A percentile compares a stretch with the other conserved stretches of the same genome.
These are phyloP conservation scores for Alisma plantagoaquatica DNA, from an alignment of 106 monocot genomes.

Conservation along the genomic window DNA sequence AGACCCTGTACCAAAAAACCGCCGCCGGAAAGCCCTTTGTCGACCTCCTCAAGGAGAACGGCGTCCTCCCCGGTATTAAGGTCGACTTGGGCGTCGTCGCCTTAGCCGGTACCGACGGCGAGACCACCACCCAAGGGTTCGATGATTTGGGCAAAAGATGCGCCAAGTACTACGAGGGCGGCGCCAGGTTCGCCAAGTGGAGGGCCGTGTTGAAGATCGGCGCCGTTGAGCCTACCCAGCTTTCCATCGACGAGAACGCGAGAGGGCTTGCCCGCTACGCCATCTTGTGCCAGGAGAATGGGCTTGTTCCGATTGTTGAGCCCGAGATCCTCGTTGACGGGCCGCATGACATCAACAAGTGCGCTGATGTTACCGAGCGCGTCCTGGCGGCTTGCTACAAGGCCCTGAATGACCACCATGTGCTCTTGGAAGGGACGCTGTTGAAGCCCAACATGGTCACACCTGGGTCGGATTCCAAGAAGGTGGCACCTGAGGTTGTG, in stretches of 20 bases:
- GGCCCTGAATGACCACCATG: conserved; percentile 16
- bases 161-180: conserved; percentile 14
- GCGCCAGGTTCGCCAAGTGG: conserved; percentile 18
- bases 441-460: conserved; percentile 22
- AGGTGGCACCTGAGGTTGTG: conserved; percentile 11
- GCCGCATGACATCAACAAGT: conserved; percentile 3
- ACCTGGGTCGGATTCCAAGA: conserved; percentile 9
- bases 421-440: conserved; percentile 11
- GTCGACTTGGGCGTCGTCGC: conserved; percentile 11
- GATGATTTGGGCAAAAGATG: conserved; percentile 17
- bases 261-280: conserved; percentile 14
- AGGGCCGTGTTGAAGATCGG: conserved; percentile 16
- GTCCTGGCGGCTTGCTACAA: conserved; percentile 14
- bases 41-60: conserved; percentile 14
- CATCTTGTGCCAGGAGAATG: conserved; percentile 22
- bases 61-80: conserved; percentile 17
- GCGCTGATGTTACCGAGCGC: conserved; percentile 10
- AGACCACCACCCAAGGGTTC: conserved; percentile 16
- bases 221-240: conserved; percentile 8
- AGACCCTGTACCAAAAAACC: conserved; percentile 19
- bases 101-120: conserved; percentile 11
- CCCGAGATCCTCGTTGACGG: conserved; percentile 18
- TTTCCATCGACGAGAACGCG: conserved; percentile 14
- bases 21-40: conserved; percentile 13
- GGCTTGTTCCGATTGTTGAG: conserved; percentile 14